phyloP scores from a whole-genome alignment of 805 yeast species.

The Ogataea saltuana region DNA sequence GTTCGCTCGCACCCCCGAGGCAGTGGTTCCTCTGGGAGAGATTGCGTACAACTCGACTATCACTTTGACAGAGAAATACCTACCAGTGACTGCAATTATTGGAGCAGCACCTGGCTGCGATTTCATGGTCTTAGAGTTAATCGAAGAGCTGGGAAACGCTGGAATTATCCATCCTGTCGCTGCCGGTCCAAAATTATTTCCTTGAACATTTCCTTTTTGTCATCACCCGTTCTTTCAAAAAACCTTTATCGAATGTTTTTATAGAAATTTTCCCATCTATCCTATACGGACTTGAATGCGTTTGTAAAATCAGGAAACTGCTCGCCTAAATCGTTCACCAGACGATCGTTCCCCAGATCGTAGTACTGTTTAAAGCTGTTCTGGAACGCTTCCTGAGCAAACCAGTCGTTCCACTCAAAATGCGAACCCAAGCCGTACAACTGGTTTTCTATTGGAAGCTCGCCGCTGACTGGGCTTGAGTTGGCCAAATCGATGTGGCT shows the following conservation, averaged over 20 bases:
- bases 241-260: too few relatives aligned
- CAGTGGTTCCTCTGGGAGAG: constrained; percentile 15
- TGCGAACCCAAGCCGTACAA: constrained; percentile 5
- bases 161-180: constrained; percentile 11
- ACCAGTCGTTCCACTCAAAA: constrained; percentile 30
- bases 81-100: constrained; percentile 15
- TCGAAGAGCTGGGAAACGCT: constrained; percentile 9
- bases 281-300: background rate
- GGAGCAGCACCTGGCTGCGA: constrained; percentile 20
- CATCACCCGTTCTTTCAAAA: too few relatives aligned
- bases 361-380: constrained; percentile 26
- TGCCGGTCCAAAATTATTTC: constrained; percentile 9
- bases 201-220: background rate
- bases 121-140: constrained; percentile 14
- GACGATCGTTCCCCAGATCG: constrained; percentile 20
- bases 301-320: constrained; percentile 12
- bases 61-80: constrained; percentile 14
- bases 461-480: constrained; percentile 5
- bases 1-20: constrained; percentile 18
- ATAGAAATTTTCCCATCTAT: background rate
- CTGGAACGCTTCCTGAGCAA: constrained; percentile 27
- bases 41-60: constrained; percentile 16
- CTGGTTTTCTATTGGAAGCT: constrained; percentile 1
- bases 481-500: constrained; percentile 16
- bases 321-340: constrained; percentile 14